A percentile compares a stretch with the other conserved stretches of the same genome.
Evolutionary conservation across 164 flowering plant genomes (phyloP).

Genomic region (Magnolia sinica): DNA sequence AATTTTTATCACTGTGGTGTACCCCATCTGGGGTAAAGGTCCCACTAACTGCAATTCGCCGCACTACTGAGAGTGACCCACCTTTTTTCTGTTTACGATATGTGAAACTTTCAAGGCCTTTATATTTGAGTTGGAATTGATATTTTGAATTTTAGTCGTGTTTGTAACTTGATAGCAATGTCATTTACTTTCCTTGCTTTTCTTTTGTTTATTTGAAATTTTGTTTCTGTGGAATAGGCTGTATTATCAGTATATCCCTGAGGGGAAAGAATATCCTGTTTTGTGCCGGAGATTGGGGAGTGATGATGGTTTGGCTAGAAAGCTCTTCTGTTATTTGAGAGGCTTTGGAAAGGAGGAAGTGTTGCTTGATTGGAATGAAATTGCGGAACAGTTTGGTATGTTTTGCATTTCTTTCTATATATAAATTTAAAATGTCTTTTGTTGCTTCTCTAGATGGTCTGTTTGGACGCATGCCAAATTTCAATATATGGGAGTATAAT

Average conservation of each 20-base stretch:
- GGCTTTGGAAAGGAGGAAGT: conserved; percentile 39
- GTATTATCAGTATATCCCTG: conserved; percentile 80
- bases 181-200: background rate
- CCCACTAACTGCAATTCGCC: no score
- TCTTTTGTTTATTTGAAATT: background rate
- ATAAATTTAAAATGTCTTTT: background rate
- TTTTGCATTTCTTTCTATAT: background rate
- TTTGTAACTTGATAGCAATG: background rate
- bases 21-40: no score
- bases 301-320: conserved; percentile 36
- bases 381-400: conserved; percentile 72
- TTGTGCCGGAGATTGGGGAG: conserved; percentile 53
- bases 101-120: no score
- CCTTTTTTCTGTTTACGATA: no score
- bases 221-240: conserved; percentile 44
- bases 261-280: conserved; percentile 89
- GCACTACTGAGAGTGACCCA: no score
- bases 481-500: background rate
- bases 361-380: conserved; percentile 87
- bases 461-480: background rate
- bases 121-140: no score
- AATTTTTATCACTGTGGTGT: no score
- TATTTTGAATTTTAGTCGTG: background rate
- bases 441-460: background rate
- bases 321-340: conserved; percentile 27